Evolutionary conservation across 169 alveolate genomes (phyloP).

Genomic region (Plasmodium berghei): DNA sequence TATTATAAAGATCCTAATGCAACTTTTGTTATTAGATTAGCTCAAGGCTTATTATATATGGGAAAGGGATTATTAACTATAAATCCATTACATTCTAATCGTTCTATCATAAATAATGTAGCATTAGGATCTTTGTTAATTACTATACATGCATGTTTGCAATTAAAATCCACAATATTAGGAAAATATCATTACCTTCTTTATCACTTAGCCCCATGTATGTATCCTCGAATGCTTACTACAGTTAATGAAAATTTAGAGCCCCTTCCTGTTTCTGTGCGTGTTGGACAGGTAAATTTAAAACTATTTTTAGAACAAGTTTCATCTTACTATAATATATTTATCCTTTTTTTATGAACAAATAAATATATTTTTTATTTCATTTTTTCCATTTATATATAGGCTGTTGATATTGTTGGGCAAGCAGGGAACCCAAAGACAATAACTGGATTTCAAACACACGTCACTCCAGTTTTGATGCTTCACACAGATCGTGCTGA

Average conservation of each 20-base stretch:
- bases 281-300: slow-evolving; percentile 82
- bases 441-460: slow-evolving; percentile 99
- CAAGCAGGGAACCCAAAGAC: slow-evolving; percentile 98
- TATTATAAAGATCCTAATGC: slow-evolving; percentile 95
- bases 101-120: slow-evolving; percentile 93
- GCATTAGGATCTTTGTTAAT: slow-evolving; percentile 96
- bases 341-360: neutral
- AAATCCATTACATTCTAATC: slow-evolving; percentile 97
- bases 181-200: slow-evolving; percentile 93
- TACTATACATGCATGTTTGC: slow-evolving; percentile 92
- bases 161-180: slow-evolving; percentile 89
- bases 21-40: slow-evolving; percentile 95
- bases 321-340: neutral
- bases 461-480: slow-evolving; percentile 97
- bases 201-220: slow-evolving; percentile 95
- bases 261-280: slow-evolving; percentile 90
- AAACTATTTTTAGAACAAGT: neutral
- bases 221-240: slow-evolving; percentile 90
- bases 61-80: slow-evolving; percentile 98
- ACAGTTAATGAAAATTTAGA: slow-evolving; percentile 93
- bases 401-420: slow-evolving; percentile 97
- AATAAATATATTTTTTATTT: neutral
- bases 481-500: slow-evolving; percentile 95
- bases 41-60: slow-evolving; percentile 95
- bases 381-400: slow-evolving; percentile 5